Conservation (phyloP, 2,329 filamentous ascomycete species). For the Neofusicoccum laricinum region DNA sequence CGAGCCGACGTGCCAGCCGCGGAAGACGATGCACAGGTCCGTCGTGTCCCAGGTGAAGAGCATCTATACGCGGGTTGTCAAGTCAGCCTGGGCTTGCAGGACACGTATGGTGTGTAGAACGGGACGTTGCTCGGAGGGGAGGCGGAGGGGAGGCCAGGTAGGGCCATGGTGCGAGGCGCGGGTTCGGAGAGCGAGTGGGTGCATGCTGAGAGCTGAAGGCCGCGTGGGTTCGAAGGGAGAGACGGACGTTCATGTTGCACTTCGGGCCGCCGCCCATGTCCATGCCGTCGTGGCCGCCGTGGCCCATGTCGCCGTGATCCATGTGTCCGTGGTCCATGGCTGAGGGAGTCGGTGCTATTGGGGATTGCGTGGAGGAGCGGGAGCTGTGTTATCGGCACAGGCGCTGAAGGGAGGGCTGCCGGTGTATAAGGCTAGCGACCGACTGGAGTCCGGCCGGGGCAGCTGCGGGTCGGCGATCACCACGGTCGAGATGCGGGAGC, state of each 20-base stretch:
- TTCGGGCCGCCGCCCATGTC: slow-evolving; percentile 46
- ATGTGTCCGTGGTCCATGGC: slow-evolving; percentile 30
- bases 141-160: background rate
- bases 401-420: background rate
- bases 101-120: background rate
- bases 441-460: background rate
- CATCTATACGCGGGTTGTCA: slow-evolving; percentile 60
- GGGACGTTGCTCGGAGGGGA: background rate
- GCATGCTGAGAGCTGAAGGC: background rate
- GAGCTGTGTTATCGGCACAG: background rate
- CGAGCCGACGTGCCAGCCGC: slow-evolving; percentile 79
- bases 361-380: background rate
- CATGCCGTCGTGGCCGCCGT: slow-evolving; percentile 33
- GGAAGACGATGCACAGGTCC: slow-evolving; percentile 95
- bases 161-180: background rate
- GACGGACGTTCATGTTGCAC: slow-evolving; percentile 87
- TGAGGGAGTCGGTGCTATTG: background rate
- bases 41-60: slow-evolving; percentile 94
- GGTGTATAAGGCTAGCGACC: background rate
- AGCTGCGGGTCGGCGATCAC: background rate
- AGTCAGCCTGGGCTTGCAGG: background rate
- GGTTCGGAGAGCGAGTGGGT: background rate
- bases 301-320: slow-evolving; percentile 58
- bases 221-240: background rate
- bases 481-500: background rate